phyloP scores from a whole-genome alignment of 495 filamentous ascomycete species.

The Aspergillus biplanus region DNA sequence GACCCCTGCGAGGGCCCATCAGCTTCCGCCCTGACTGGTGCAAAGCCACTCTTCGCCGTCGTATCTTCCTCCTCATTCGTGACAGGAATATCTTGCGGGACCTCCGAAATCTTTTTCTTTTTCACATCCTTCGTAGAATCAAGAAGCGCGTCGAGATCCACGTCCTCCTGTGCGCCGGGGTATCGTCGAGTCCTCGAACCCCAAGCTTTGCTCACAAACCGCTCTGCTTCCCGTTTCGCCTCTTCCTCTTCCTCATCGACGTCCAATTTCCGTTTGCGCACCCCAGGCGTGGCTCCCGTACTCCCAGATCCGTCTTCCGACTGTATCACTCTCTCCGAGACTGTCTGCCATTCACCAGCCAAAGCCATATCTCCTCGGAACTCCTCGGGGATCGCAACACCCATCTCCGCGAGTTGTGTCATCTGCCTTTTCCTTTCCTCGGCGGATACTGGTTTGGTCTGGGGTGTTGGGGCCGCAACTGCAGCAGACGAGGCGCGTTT shows the following conservation, averaged over 20 bases:
- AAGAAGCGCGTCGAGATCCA: constrained; percentile 73
- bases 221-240: constrained; percentile 66
- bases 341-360: constrained; percentile 87
- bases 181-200: constrained; percentile 70
- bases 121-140: constrained; percentile 54
- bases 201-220: constrained; percentile 70
- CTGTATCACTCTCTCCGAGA: constrained; percentile 56
- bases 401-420: constrained; percentile 84
- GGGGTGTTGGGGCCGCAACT: constrained; percentile 26
- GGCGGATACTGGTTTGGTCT: constrained; percentile 48
- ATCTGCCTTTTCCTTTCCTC: constrained; percentile 83
- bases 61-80: constrained; percentile 3
- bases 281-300: constrained; percentile 45
- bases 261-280: constrained; percentile 70
- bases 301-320: constrained; percentile 46
- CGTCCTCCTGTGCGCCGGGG: constrained; percentile 57
- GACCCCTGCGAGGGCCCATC: constrained; percentile 27
- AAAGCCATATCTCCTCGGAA: constrained; percentile 79
- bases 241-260: constrained; percentile 60
- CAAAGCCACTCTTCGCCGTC: not conserved
- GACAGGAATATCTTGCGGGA: constrained; percentile 6
- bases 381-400: constrained; percentile 82
- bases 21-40: constrained; percentile 11
- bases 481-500: constrained; percentile 30
- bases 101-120: constrained; percentile 37